Evolutionary conservation across 2,329 filamentous ascomycete species (phyloP), one percentile per base, ranked within the genome.

Genomic region (Massarina eburnea): DNA sequence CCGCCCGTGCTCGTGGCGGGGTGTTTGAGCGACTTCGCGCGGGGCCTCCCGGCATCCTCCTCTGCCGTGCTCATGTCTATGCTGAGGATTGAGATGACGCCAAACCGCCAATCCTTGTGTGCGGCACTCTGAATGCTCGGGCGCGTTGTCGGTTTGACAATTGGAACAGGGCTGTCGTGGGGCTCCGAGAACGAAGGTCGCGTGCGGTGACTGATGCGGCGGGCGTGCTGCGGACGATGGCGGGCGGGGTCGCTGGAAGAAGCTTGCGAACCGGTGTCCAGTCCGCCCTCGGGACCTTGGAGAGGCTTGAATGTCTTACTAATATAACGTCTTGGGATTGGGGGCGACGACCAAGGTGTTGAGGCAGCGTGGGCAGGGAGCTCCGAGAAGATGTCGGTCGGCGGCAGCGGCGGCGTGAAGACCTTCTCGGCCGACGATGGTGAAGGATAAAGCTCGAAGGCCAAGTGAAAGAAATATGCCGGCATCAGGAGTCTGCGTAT

Each of bases 91-190:
- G 80, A 81, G 41, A 97, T 80, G n/a, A 76, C 77, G 35, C 86
- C 88, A 67, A 95, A 90, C 42, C 94, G 80, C 85, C 89, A 92
- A 69, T 97, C 92, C 77, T 56, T 59, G 9, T 62, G 59, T 2
- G 64, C 66, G 43, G 66, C 62, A 47, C 61, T 64, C 41, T 62
- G 60, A 17, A 63, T 55, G 8, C 58, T 48, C 58, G 51, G 8
- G 41, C 50, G 8, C 57, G 54, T 34, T 58, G 45, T 6, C 67
- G 77, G 54, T 45, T 66, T 64, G 38, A 59, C 48, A 67, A 49
- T 61, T 24, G 49, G 66, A 29, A 57, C 66, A 33, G 58, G 72
- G 58, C 58, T 71, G 37, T 60, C 61, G 54, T 59, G 65, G 49
- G 55, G 69, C 49, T 68, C 66, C 46, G 60, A 71, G 45, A 57